Evolutionary conservation across 2,329 filamentous ascomycete species (phyloP), one percentile per base, ranked within the genome.

Genomic region (Colletotrichum sp.): DNA sequence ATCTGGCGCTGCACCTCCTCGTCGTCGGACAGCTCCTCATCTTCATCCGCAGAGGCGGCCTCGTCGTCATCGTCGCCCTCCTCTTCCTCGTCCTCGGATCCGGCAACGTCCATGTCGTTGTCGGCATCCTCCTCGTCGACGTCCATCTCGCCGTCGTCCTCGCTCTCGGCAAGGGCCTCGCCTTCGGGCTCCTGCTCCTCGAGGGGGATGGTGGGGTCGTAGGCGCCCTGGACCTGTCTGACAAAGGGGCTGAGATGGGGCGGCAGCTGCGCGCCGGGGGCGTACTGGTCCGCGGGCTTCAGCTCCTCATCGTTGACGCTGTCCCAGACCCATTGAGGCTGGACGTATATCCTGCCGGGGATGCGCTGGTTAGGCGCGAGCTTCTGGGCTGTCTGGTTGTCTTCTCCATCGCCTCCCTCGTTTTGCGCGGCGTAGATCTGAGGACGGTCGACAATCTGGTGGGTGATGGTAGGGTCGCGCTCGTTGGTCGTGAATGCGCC

Each of bases 311-410:
- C 95, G 84, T 99, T 99, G 84, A 98, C 88, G 81, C 95, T 96
- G 83, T 99, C 97, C 97, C 97, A 99, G 6, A 99, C 93, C 96
- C 98, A 99, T 84, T 99, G 97, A 24, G 97, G 97, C 87, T 99
- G 97, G 72, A 99, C 88, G 80, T 99, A 99, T 78, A 93, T 95
- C 79, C 97, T 91, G 44, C 96, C 96, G n/a, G 96, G 96, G 77
- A 99, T 94, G 77, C 96, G 92, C 78, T 92, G 92, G 81, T 95
- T 94, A 75, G 85, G 85, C 30, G 84, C 88, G 71, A 92, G 86
- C 83, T 89, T 91, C 83, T 90, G 91, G 64, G 87, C 87, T 77
- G 88, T 94, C 86, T 91, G 92, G 84, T 90, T 93, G 80, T 93
- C 92, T 78, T 91, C 90, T 32, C 80, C 87, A 60, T 87, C 87